phyloP scores from a whole-genome alignment of 345 rosid species.

The Kandelia obovata region DNA sequence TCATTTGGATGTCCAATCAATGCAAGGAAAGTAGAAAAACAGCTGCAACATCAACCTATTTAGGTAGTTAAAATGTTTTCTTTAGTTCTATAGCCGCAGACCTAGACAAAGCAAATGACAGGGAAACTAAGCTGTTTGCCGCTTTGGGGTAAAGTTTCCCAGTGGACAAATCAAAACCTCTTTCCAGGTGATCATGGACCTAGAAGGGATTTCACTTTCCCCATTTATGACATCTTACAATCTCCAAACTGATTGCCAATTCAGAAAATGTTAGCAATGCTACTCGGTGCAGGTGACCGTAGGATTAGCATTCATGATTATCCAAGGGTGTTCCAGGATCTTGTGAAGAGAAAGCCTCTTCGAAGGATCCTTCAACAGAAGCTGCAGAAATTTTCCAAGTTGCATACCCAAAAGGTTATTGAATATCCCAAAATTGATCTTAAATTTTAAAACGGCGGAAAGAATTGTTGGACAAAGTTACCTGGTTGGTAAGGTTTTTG shows the following conservation, averaged over 20 bases:
- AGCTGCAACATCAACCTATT: too few relatives aligned
- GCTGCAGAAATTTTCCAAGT: constrained; percentile 44
- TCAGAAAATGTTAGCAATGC: neutral
- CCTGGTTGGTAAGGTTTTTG: constrained; percentile 57
- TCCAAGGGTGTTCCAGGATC: constrained; percentile 89
- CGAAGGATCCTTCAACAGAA: constrained; percentile 74
- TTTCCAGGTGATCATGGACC: too few relatives aligned
- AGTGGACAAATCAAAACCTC: too few relatives aligned
- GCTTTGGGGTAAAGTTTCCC: too few relatives aligned
- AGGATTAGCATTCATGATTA: constrained; percentile 70
- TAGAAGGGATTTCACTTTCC: neutral
- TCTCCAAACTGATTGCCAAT: constrained; percentile 3
- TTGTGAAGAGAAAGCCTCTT: constrained; percentile 76
- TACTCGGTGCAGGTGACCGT: constrained; percentile 41
- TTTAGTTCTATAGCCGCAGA: too few relatives aligned
- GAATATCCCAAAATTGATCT: neutral
- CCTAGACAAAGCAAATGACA: too few relatives aligned
- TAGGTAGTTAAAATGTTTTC: too few relatives aligned
- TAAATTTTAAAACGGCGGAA: neutral
- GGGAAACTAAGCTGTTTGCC: too few relatives aligned
- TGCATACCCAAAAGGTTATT: neutral
- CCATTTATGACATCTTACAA: neutral
- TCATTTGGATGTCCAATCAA: too few relatives aligned
- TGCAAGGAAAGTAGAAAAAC: too few relatives aligned
- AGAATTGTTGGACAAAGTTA: constrained; percentile 16